phyloP scores from a whole-genome alignment of 2,329 filamentous ascomycete genomes.

The Aureobasidium subglaciale region DNA sequence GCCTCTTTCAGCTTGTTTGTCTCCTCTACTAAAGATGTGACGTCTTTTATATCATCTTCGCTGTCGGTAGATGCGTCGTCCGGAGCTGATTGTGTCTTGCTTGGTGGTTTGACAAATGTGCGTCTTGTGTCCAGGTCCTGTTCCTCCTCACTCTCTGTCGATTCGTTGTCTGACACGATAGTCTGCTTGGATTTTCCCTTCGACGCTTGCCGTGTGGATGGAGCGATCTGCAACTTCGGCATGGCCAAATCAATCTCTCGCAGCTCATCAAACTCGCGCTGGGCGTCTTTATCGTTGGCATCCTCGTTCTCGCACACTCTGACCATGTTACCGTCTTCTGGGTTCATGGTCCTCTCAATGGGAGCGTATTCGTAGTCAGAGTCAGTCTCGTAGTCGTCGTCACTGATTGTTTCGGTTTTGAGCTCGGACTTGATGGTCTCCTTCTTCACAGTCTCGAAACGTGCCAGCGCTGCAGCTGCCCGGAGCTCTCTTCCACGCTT shows the following conservation, averaged over 20 bases:
- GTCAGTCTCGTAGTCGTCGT: constrained; percentile 43
- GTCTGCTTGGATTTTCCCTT: background rate
- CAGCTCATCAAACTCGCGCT: constrained; percentile 63
- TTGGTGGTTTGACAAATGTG: background rate
- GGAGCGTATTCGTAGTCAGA: constrained; percentile 49
- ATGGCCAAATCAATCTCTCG: constrained; percentile 35
- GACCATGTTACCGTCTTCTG: constrained; percentile 58
- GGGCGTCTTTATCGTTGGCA: constrained; percentile 49
- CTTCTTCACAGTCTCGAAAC: constrained; percentile 52
- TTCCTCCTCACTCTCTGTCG: background rate
- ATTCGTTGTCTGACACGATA: background rate
- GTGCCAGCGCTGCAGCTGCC: constrained; percentile 67
- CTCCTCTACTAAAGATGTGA: background rate
- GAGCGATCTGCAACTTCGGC: background rate
- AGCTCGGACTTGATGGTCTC: constrained; percentile 25
- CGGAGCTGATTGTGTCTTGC: background rate
- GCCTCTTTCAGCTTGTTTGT: background rate
- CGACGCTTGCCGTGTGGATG: background rate
- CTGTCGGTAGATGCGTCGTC: constrained; percentile 6
- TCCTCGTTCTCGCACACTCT: constrained; percentile 62
- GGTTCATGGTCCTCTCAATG: constrained; percentile 58
- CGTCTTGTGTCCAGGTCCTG: background rate
- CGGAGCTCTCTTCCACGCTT: constrained; percentile 67
- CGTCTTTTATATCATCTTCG: constrained; percentile 5
- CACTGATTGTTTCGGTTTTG: constrained; percentile 32